These are phyloP conservation scores for Eutrema japonicum DNA, from an alignment of 345 rosid species.

Conservation along the genomic window DNA sequence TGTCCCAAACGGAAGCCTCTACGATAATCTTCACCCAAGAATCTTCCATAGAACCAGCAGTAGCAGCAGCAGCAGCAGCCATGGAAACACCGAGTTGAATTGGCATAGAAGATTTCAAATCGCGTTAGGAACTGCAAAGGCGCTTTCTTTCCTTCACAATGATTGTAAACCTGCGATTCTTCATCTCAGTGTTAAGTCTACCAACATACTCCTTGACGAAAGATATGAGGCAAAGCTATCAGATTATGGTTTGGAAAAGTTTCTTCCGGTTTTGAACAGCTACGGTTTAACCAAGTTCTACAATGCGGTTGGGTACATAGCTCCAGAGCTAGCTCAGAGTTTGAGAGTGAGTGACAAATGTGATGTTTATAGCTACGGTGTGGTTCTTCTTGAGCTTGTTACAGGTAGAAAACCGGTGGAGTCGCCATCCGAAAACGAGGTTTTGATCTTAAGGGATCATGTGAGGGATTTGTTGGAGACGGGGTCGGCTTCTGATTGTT, in stretches of 20 bases:
- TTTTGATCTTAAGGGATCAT: constrained; percentile 75
- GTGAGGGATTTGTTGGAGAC: constrained; percentile 72
- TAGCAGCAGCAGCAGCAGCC: constrained; percentile 35
- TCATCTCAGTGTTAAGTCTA: constrained; percentile 87
- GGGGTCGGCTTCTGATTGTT: constrained; percentile 80
- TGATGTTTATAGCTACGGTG: constrained; percentile 91
- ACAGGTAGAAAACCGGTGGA: constrained; percentile 92
- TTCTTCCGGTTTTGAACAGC: constrained; percentile 81
- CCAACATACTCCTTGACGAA: constrained; percentile 81
- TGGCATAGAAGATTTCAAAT: constrained; percentile 89
- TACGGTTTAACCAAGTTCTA: constrained; percentile 66
- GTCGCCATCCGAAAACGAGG: constrained; percentile 63
- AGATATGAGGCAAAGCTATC: constrained; percentile 77
- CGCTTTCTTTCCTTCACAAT: constrained; percentile 87
- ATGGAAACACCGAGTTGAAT: constrained; percentile 61
- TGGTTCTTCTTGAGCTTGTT: constrained; percentile 87
- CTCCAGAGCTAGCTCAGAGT: constrained; percentile 86
- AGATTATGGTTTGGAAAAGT: constrained; percentile 78
- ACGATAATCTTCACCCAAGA: constrained; percentile 72
- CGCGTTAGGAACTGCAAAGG: constrained; percentile 83
- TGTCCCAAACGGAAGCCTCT: constrained; percentile 73
- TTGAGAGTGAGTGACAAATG: constrained; percentile 79
- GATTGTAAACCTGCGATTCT: constrained; percentile 87
- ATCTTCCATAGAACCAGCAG: constrained; percentile 62
- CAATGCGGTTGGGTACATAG: constrained; percentile 88